Conservation (phyloP, 1,284 basidiomycete species). For the Tremellales sp. region DNA sequence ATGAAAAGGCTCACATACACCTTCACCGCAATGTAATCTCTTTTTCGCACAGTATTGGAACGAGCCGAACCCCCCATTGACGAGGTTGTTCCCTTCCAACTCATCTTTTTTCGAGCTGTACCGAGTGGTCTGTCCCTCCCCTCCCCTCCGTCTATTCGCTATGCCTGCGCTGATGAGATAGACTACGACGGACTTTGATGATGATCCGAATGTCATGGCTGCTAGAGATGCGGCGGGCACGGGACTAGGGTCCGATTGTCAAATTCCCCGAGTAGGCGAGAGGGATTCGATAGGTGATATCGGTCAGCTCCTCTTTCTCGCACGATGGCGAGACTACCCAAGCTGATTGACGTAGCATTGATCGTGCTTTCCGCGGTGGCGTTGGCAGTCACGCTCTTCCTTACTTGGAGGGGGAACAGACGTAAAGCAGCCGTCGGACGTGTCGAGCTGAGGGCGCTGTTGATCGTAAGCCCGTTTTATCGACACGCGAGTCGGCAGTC, state of each 20-base stretch:
- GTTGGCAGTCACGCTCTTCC: slow-evolving; percentile 20
- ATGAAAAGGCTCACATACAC: slow-evolving; percentile 36
- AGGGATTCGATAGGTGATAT: slow-evolving; percentile 40
- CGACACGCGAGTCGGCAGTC: too few relatives aligned
- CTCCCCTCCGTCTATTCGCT: background rate
- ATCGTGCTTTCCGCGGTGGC: slow-evolving; percentile 38
- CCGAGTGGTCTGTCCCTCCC: slow-evolving; percentile 27
- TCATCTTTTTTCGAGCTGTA: slow-evolving; percentile 28
- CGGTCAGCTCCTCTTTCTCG: slow-evolving; percentile 21
- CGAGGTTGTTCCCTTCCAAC: slow-evolving; percentile 31
- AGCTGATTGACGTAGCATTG: slow-evolving; percentile 23
- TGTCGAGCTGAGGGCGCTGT: slow-evolving; percentile 34
- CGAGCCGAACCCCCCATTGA: slow-evolving; percentile 15
- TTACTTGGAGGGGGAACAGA: slow-evolving; percentile 21
- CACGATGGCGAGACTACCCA: background rate
- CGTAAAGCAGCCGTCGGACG: slow-evolving; percentile 43
- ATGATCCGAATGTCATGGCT: slow-evolving; percentile 30
- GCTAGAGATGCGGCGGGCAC: slow-evolving; percentile 30
- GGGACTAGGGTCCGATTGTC: slow-evolving; percentile 38
- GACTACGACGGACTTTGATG: slow-evolving; percentile 11
- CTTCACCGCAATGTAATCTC: slow-evolving; percentile 50
- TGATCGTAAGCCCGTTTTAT: slow-evolving; percentile 29
- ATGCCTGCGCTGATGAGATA: slow-evolving; percentile 4
- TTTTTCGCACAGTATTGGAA: slow-evolving; percentile 47
- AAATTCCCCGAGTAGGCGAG: slow-evolving; percentile 34